phyloP scores from a whole-genome alignment of 306 rosid species.

The Sicyos edulis region DNA sequence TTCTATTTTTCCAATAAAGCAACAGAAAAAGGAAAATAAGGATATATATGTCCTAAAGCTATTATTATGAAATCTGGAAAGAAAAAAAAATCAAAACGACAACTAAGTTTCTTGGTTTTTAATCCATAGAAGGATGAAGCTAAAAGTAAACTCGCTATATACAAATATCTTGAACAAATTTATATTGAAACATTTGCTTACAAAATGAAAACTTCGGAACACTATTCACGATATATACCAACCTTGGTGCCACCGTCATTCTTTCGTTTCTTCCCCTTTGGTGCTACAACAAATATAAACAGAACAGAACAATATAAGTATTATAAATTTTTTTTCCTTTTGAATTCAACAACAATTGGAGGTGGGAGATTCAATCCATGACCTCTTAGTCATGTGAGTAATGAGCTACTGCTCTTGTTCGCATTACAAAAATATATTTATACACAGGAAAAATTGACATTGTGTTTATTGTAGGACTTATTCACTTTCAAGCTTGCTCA shows the following conservation, averaged over 20 bases:
- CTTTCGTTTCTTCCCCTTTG: constrained; percentile 81
- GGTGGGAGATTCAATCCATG: too few species aligned
- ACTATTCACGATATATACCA: constrained; percentile 30
- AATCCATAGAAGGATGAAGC: not conserved
- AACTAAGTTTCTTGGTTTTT: not conserved
- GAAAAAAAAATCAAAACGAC: not conserved
- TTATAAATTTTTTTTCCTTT: not conserved
- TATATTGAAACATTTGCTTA: not conserved
- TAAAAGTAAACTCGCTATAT: not conserved
- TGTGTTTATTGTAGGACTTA: not conserved
- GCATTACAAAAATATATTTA: not conserved
- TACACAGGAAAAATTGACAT: not conserved
- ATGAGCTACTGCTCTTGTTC: too few species aligned
- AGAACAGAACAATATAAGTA: constrained; percentile 11
- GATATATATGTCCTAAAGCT: not conserved
- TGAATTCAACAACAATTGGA: too few species aligned
- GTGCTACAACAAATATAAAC: constrained; percentile 41
- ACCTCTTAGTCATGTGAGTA: too few species aligned
- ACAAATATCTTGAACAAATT: not conserved
- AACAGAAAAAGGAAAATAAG: too few species aligned
- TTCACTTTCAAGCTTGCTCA: not conserved
- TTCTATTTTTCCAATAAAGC: constrained; percentile 1
- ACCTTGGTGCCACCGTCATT: constrained; percentile 70
- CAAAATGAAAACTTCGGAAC: constrained; percentile 3
- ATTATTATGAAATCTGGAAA: not conserved